Evolutionary conservation across 352 stramenopile genomes (phyloP), one percentile per base, ranked within the genome.

Genomic region (Phytophthora europaea): DNA sequence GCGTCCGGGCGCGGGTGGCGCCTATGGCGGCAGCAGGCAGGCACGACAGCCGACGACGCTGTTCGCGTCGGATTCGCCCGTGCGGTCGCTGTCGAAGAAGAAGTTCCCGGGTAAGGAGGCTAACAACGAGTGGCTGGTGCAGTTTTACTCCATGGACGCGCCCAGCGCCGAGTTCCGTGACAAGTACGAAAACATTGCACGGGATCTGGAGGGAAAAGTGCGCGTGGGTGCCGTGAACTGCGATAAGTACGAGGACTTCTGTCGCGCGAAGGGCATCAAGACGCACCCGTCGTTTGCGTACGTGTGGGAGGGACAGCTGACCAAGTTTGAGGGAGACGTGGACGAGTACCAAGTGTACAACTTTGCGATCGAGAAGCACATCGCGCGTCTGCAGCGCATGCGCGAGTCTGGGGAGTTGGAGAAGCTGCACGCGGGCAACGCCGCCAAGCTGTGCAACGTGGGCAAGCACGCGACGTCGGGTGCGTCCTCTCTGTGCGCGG

Each of bases 281-380:
- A 67, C 57, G 10, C 83, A 76, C 26, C 89, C 89, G 16, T 75
- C 67, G n/a, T 96, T 94, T 56, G 79, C 75, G 23, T 94, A 96
- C 66, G 70, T 94, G 12, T 94, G 83, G 83, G 65, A 92, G 63
- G 84, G 82, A 45, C 70, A 91, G 59, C 67, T 71, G 8, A 78
- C 54, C 28, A 65, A 72, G 48, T 93, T 82, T 56, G 78, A 92
- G 2, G 89, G 88, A n/a, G 82, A 89, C 4, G 36, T 93, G 59
- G 87, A 93, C 67, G 89, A 96, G 70, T 94, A 93, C 62, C 60
- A 75, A 18, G 85, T 96, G 53, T 94, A 94, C 72, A 94, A 94
- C 43, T 96, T 96, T 76, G 89, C 89, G 1, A 84, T 94, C 61
- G 86, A 94, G 57, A 92, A 92, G 50, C 87, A 96, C 72, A 90